Evolutionary conservation across 1,139 yeast genomes (phyloP).

Genomic region (Suhomyces panamericanus): DNA sequence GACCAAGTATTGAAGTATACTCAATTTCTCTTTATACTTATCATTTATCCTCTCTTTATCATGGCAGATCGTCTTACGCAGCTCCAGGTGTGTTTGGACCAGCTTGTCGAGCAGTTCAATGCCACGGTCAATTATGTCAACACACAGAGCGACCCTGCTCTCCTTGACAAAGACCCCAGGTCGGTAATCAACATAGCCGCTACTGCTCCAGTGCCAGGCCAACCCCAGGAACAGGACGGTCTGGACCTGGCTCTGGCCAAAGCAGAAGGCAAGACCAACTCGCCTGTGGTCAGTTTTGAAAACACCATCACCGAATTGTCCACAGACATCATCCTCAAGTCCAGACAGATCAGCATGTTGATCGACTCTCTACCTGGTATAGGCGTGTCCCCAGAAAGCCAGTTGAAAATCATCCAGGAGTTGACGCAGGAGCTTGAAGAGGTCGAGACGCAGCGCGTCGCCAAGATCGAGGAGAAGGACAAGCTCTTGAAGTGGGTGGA

Average conservation of each 20-base stretch:
- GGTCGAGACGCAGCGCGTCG: slow-evolving; percentile 60
- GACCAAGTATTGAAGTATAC: no score
- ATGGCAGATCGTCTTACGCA: slow-evolving; percentile 91
- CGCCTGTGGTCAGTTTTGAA: slow-evolving; percentile 31
- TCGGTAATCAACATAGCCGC: slow-evolving; percentile 46
- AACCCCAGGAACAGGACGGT: slow-evolving; percentile 47
- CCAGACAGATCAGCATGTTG: slow-evolving; percentile 81
- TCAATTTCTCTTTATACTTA: no score
- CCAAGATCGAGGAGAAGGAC: slow-evolving; percentile 67
- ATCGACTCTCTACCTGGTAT: slow-evolving; percentile 93
- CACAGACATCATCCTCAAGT: slow-evolving; percentile 78
- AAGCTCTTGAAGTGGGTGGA: slow-evolving; percentile 65
- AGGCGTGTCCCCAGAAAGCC: slow-evolving; percentile 78
- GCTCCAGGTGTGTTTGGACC: slow-evolving; percentile 88
- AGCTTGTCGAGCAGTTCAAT: slow-evolving; percentile 86
- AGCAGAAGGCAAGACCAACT: slow-evolving; percentile 17
- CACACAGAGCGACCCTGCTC: slow-evolving; percentile 40
- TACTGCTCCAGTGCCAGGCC: slow-evolving; percentile 46
- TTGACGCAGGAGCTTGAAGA: slow-evolving; percentile 62
- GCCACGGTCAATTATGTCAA: slow-evolving; percentile 88
- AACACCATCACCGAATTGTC: slow-evolving; percentile 71
- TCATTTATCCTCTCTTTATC: no score
- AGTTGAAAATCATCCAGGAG: slow-evolving; percentile 61
- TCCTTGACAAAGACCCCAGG: slow-evolving; percentile 40
- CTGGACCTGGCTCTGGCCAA: slow-evolving; percentile 12